Base-by-base conservation (phyloP, 2,329 filamentous ascomycete genomes). In the Monilinia fructicola region DNA sequence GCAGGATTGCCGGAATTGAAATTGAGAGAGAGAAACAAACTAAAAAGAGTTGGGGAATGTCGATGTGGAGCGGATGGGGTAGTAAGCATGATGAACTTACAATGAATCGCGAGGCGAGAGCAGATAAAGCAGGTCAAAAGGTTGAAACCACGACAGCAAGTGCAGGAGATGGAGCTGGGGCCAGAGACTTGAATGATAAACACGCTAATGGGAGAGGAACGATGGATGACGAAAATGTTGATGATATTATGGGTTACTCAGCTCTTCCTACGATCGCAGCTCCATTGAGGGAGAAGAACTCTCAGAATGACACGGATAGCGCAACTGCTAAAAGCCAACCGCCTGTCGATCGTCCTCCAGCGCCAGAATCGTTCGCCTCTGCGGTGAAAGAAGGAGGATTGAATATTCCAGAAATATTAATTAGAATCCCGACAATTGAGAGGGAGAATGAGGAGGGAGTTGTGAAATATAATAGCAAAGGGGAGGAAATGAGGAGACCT, bases 61-160 rank as follows among this genome's bases (percentile, higher is more conserved):
- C 88, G 2, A 80, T 97, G 70, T 98, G 94, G 94, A 90, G 88
- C 60, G 82, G 89, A 1, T 96, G 93, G 90, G 93, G 92, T 18
- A 93, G 90, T 55, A 96, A 91, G 76, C 92, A 97, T 74, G 95
- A 98, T 75, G 85, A 94, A 77, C 83, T 83, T 69, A 90, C 90
- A 0, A 83, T 96, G 4, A 79, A 82, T 56, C 80, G 85, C 4
- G 85, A 88, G 75, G 77, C 84, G 63, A 81, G 83, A 69, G 82
- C 82, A 0, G 81, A 82, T 2, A 77, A 78, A 67, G 82, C 82
- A 0, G 81, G 82, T 2, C 77, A 78, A 66, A 73, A 76, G 3
- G 72, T 77, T 0, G 73, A 73, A 28, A 73, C 69, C 14, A 70
- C 73, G 31, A 72, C 73, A 9, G 78, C 79, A 1, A 79, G 77